These are phyloP conservation scores for Gamsiella multidivaricata DNA, from an alignment of 192 early-diverging fungal genomes.

Conservation along the genomic window DNA sequence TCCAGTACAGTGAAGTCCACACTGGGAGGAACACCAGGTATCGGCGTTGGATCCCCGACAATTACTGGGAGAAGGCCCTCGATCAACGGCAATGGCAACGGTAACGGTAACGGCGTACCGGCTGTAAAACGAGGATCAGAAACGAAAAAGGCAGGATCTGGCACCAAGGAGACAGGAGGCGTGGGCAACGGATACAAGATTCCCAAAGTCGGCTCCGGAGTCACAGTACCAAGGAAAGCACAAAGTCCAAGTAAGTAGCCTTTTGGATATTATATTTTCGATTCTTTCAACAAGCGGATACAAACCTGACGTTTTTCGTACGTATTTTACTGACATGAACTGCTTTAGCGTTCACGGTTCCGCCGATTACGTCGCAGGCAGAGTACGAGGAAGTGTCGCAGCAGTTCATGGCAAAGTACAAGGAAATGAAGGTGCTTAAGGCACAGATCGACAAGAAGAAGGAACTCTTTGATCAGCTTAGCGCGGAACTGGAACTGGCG, in stretches of 20 bases:
- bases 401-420: constrained; percentile 35
- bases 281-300: too few species aligned
- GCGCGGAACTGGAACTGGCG: constrained; percentile 34
- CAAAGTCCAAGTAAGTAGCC: constrained; percentile 35
- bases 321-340: background rate
- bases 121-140: constrained; percentile 24
- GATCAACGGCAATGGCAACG: constrained; percentile 25
- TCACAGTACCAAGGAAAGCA: constrained; percentile 26
- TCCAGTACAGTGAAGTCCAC: constrained; percentile 15
- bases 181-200: constrained; percentile 47
- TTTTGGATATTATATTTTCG: background rate
- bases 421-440: constrained; percentile 31
- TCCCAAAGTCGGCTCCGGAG: constrained; percentile 38
- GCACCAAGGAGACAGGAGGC: constrained; percentile 25
- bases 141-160: constrained; percentile 21
- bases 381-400: constrained; percentile 37
- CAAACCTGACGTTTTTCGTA: background rate
- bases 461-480: constrained; percentile 29
- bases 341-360: constrained; percentile 27
- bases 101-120: background rate
- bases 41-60: constrained; percentile 20
- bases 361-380: constrained; percentile 36
- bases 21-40: constrained; percentile 19
- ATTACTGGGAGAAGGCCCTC: constrained; percentile 34
- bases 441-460: constrained; percentile 37